Evolutionary conservation across 805 yeast genomes (phyloP).

Genomic region (Cyberlindnera amylophila): DNA sequence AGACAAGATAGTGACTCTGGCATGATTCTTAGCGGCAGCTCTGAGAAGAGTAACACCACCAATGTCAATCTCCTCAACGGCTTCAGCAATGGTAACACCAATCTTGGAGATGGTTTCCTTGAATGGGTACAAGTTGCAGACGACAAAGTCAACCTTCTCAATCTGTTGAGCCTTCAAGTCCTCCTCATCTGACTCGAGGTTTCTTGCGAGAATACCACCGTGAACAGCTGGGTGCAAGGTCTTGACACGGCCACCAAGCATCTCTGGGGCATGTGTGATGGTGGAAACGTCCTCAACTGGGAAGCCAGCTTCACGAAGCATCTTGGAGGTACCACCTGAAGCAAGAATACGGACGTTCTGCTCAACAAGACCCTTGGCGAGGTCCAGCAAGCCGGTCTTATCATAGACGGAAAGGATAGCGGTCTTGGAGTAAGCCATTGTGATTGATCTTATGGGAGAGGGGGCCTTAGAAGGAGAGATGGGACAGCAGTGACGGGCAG

Average conservation of each 20-base stretch:
- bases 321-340: constrained; percentile 94
- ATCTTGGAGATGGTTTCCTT: constrained; percentile 95
- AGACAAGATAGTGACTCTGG: constrained; percentile 90
- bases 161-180: constrained; percentile 88
- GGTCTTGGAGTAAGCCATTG: constrained; percentile 55
- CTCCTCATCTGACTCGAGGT: constrained; percentile 83
- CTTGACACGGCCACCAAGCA: constrained; percentile 98
- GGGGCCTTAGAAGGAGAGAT: no score
- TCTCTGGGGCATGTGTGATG: constrained; percentile 97
- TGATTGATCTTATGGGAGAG: no score
- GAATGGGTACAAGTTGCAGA: constrained; percentile 97
- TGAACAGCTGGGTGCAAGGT: constrained; percentile 98
- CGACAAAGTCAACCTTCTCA: constrained; percentile 94
- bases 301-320: constrained; percentile 96
- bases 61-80: constrained; percentile 97
- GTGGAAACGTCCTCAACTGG: constrained; percentile 94
- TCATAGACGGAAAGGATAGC: constrained; percentile 97
- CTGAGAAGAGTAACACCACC: constrained; percentile 97
- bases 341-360: constrained; percentile 91
- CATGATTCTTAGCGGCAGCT: constrained; percentile 98
- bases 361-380: constrained; percentile 90
- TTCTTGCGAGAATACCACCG: constrained; percentile 94
- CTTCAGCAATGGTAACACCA: constrained; percentile 93
- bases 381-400: constrained; percentile 92
- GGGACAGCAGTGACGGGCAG: background rate